These are phyloP conservation scores for Strobilomyces echinocephalus DNA, from an alignment of 768 basidiomycete species.

Conservation along the genomic window DNA sequence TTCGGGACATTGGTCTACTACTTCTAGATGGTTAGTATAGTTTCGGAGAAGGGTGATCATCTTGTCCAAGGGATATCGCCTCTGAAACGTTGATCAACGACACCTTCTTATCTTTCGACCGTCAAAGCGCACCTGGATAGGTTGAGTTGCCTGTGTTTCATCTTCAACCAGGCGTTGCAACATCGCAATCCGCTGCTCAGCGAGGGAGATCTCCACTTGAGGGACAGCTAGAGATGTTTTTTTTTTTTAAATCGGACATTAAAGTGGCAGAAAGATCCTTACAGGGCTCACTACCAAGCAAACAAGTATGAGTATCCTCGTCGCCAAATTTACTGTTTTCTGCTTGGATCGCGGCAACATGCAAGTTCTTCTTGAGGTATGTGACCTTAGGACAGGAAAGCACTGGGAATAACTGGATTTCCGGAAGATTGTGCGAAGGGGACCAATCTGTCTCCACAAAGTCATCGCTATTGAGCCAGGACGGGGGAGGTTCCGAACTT, in stretches of 20 bases:
- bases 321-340: slow-evolving; percentile 76
- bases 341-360: slow-evolving; percentile 35
- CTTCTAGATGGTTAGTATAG: slow-evolving; percentile 53
- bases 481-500: slow-evolving; percentile 36
- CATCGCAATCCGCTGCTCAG: slow-evolving; percentile 48
- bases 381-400: slow-evolving; percentile 79
- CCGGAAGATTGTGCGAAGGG: slow-evolving; percentile 45
- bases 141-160: slow-evolving; percentile 6
- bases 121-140: slow-evolving; percentile 14
- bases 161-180: slow-evolving; percentile 31
- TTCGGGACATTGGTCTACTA: slow-evolving; percentile 37
- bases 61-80: slow-evolving; percentile 30
- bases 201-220: slow-evolving; percentile 60
- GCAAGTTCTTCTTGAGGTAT: slow-evolving; percentile 64
- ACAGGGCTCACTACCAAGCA: slow-evolving; percentile 71
- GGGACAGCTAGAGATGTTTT: slow-evolving; percentile 45
- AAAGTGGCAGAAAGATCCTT: slow-evolving; percentile 23
- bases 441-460: slow-evolving; percentile 76
- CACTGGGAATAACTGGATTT: slow-evolving; percentile 64
- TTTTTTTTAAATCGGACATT: slow-evolving; percentile 1
- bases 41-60: slow-evolving; percentile 59
- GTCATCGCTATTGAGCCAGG: slow-evolving; percentile 79
- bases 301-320: slow-evolving; percentile 79
- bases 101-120: neutral
- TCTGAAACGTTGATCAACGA: slow-evolving; percentile 17